These are phyloP conservation scores for Corrigiola litoralis DNA, from an alignment of 179 eudicot genomes.

Conservation along the genomic window DNA sequence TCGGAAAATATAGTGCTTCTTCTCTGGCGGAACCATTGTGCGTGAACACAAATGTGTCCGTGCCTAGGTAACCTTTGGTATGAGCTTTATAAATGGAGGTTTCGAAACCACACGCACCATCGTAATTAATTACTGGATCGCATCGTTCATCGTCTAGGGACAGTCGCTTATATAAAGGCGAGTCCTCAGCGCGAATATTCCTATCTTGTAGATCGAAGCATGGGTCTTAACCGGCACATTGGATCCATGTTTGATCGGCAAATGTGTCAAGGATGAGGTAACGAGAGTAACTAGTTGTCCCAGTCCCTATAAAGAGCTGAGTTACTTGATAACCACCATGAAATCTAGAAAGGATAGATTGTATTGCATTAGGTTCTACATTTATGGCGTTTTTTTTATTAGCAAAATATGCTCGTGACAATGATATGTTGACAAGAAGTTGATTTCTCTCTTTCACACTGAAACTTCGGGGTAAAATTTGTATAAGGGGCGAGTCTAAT, in stretches of 20 bases:
- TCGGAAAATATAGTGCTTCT: not conserved
- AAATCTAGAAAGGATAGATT: not conserved
- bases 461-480: constrained; percentile 6
- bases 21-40: not conserved
- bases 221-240: constrained; percentile 4
- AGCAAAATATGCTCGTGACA: not conserved
- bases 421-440: constrained; percentile 12
- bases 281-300: not conserved
- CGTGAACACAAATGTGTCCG: constrained; percentile 7
- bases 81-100: not conserved
- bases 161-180: constrained; percentile 1
- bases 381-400: not conserved
- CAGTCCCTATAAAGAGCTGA: not conserved
- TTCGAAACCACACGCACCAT: constrained; percentile 7
- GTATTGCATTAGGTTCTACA: not conserved
- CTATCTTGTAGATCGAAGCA: not conserved
- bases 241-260: constrained; percentile 15
- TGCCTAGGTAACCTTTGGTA: constrained; percentile 4
- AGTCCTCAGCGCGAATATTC: not conserved
- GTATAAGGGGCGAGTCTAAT: constrained; percentile 9
- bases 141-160: not conserved
- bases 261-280: constrained; percentile 7
- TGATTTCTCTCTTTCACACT: not conserved
- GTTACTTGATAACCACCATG: no score
- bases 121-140: not conserved